Base-by-base conservation (phyloP, 78 protist genomes). In the Isochrysis galbana region DNA sequence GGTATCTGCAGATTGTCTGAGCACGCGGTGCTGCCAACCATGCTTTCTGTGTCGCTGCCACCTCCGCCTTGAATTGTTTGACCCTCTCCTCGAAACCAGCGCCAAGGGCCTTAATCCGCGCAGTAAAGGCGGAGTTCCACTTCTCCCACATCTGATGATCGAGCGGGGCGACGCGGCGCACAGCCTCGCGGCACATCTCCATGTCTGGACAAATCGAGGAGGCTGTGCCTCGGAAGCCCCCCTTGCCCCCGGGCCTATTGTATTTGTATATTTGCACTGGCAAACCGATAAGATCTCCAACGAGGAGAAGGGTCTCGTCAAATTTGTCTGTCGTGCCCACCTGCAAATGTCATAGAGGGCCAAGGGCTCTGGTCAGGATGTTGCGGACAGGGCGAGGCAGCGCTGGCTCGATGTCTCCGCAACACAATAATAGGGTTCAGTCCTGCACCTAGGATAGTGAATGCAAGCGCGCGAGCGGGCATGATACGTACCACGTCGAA, bases 291-390 rank as follows among this genome's bases (percentile, higher is more conserved):
- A 80, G 36, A 36, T 80, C 88, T 2, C 17, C 0, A 4, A 54
- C 51, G 55, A 80, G 88, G 25, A 80, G 88, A 19, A 80, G 55
- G 41, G 88, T 25, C 38, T 42, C 88, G 54, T 80, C 88, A 22
- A 80, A 80, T 34, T 0, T 34, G 55, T 80, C 25, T 4, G 34
- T 23, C 44, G 55, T 80, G 55, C 55, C 55, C 11, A 44, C 88
- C 36, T n/a, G 61, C 61, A 14, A 7, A 7, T 19, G 61, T 51
- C 61, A 51, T 7, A 51, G 29, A 14, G 61, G 29, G 7, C 61
- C 61, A 14, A 51, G 7, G 61, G 29, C 29, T 19, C 29, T 19
- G 61, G 61, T 7, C 29, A 14, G 61, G 61, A 14, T 51, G 61
- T n/a, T n/a, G n/a, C n/a, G n/a, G n/a, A n/a, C n/a, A n/a, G n/a